phyloP scores from a whole-genome alignment of 1,284 basidiomycete genomes.

The Sanghuangporus baumii region DNA sequence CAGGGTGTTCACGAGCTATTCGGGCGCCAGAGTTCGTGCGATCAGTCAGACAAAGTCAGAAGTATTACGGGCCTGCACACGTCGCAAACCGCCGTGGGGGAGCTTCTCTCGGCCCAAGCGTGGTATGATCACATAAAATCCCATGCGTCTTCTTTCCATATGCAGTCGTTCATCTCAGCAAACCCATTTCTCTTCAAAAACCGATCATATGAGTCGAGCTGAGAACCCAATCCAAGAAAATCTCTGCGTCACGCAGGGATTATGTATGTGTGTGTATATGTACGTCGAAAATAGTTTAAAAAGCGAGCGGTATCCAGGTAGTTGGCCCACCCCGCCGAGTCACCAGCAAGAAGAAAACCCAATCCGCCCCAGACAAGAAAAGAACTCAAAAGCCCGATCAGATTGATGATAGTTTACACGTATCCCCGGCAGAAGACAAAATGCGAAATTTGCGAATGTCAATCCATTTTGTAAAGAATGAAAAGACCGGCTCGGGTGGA shows the following conservation, averaged over 20 bases:
- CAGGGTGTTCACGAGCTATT: background rate
- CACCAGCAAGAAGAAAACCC: background rate
- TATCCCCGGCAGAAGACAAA: background rate
- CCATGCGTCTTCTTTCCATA: background rate
- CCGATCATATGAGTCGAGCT: background rate
- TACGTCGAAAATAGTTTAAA: background rate
- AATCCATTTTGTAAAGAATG: background rate
- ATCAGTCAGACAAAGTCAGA: background rate
- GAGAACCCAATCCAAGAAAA: too few species aligned
- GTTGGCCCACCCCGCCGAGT: background rate
- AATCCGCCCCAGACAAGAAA: background rate
- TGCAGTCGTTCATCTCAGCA: background rate
- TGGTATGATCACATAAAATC: background rate
- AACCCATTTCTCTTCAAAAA: background rate
- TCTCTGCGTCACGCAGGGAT: background rate
- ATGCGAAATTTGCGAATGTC: too few species aligned
- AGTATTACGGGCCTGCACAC: background rate
- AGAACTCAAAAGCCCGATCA: background rate
- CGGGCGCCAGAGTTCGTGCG: background rate
- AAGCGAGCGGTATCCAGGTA: background rate
- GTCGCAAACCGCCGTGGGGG: background rate
- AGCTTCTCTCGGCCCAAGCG: constrained; percentile 1
- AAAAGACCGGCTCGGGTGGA: background rate
- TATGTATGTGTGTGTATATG: background rate
- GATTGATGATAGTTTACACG: background rate